Evolutionary conservation across 106 monocot genomes (phyloP).

Genomic region (Dendrobium nobile): DNA sequence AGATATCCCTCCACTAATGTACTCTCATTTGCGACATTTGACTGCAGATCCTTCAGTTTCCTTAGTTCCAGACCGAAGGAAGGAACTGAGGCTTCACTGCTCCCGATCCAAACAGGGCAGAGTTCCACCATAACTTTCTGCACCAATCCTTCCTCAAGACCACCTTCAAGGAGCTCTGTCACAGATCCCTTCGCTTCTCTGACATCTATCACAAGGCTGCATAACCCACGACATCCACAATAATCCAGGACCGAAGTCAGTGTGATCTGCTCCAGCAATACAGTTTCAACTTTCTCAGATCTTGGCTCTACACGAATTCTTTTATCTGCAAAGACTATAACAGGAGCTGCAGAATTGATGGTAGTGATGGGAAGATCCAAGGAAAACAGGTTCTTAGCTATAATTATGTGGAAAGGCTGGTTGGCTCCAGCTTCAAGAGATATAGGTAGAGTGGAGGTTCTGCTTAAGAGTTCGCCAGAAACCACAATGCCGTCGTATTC

Average conservation of each 20-base stretch:
- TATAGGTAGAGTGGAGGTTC: conserved; percentile 33
- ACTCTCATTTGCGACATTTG: conserved; percentile 24
- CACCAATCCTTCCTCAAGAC: conserved; percentile 36
- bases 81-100: conserved; percentile 15
- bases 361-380: conserved; percentile 30
- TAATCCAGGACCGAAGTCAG: conserved; percentile 51
- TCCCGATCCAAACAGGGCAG: conserved; percentile 27
- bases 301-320: conserved; percentile 31
- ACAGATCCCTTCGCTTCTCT: conserved; percentile 19
- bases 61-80: conserved; percentile 21
- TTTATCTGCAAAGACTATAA: conserved; percentile 44
- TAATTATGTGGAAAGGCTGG: conserved; percentile 59
- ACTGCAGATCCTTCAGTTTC: conserved; percentile 41
- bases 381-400: conserved; percentile 22
- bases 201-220: conserved; percentile 69
- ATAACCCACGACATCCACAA: conserved; percentile 48
- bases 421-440: conserved; percentile 63
- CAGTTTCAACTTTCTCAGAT: conserved; percentile 35
- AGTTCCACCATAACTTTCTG: conserved; percentile 76
- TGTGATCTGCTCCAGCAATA: conserved; percentile 38
- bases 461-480: conserved; percentile 32
- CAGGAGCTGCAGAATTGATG: conserved; percentile 14
- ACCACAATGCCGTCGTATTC: conserved; percentile 76
- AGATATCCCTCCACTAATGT: conserved; percentile 66
- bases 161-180: conserved; percentile 28